These are phyloP conservation scores for Bondarzewia mesenterica DNA, from an alignment of 1,284 basidiomycete species.

Conservation along the genomic window DNA sequence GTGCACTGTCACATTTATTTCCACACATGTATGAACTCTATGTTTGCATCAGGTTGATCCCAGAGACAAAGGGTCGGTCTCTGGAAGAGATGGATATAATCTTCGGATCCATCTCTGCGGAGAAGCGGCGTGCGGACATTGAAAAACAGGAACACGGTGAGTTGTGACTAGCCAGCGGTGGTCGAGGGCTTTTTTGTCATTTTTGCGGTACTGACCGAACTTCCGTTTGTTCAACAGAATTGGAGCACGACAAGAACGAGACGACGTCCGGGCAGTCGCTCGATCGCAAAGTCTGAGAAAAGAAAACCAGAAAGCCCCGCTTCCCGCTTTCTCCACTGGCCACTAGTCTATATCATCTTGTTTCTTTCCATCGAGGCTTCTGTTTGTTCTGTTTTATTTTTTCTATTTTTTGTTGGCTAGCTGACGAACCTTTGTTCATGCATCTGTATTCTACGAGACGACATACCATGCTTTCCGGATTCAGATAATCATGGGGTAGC, in stretches of 20 bases:
- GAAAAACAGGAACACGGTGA: conserved; percentile 34
- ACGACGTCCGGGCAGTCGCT: conserved; percentile 1
- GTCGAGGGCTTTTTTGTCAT: background rate
- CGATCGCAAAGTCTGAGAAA: conserved; percentile 9
- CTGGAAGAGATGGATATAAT: conserved; percentile 79
- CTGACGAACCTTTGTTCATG: background rate
- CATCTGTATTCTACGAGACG: background rate
- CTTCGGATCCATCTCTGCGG: conserved; percentile 59
- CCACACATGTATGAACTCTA: conserved; percentile 15
- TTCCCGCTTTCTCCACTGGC: background rate
- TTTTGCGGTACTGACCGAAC: background rate
- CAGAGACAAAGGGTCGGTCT: conserved; percentile 70
- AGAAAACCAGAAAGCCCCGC: no score
- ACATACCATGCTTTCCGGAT: background rate
- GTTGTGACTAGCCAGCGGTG: no score
- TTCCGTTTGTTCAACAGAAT: background rate
- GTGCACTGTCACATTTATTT: conserved; percentile 21
- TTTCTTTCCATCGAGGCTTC: background rate
- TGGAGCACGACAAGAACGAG: conserved; percentile 5
- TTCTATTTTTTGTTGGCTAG: background rate
- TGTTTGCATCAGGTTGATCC: conserved; percentile 42
- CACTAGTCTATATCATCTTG: background rate
- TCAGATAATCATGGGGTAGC: no score
- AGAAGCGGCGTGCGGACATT: conserved; percentile 50
- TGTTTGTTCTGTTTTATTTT: background rate